Percentiles rank a stretch among this genome's conserved stretches.
Evolutionary conservation across 495 filamentous ascomycete species (phyloP).

Genomic region (Trichoderma orchidacearum): DNA sequence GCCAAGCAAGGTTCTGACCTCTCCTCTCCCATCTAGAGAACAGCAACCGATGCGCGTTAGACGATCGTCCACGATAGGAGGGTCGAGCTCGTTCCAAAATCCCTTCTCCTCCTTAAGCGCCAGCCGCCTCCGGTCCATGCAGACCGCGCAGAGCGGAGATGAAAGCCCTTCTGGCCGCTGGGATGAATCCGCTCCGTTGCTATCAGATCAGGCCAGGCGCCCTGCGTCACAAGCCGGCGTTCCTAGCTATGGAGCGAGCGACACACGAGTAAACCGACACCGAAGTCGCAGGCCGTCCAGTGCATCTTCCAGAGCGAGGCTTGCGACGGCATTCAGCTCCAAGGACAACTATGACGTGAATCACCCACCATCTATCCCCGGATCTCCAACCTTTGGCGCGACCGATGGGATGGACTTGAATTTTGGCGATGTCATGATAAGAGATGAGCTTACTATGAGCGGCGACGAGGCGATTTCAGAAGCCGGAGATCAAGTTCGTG

Average conservation of each 20-base stretch:
- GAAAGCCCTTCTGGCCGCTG: conserved; percentile 23
- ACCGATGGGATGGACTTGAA: conserved; percentile 39
- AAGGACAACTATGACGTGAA: conserved; percentile 65
- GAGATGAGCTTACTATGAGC: conserved; percentile 33
- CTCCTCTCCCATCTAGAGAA: conserved; percentile 31
- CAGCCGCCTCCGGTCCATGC: conserved; percentile 15
- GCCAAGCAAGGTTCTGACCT: not conserved
- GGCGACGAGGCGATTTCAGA: not conserved
- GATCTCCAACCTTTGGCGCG: conserved; percentile 48
- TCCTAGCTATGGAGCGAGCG: conserved; percentile 22
- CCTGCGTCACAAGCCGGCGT: not conserved
- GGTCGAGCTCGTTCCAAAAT: conserved; percentile 19
- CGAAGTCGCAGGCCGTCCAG: conserved; percentile 26
- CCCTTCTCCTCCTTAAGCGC: conserved; percentile 17
- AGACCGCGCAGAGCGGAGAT: conserved; percentile 13
- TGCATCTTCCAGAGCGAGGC: conserved; percentile 20
- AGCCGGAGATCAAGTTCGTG: conserved; percentile 14
- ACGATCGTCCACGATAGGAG: conserved; percentile 36
- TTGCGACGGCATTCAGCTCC: conserved; percentile 15
- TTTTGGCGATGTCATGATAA: conserved; percentile 69
- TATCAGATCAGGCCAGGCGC: conserved; percentile 19
- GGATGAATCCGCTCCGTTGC: conserved; percentile 47
- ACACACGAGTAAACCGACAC: conserved; percentile 12
- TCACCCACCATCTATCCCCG: conserved; percentile 89
- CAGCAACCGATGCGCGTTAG: conserved; percentile 58